A percentile compares a stretch with the other conserved stretches of the same genome.
These are phyloP conservation scores for Quercus lobata DNA, from an alignment of 331 rosid species.

Conservation along the genomic window DNA sequence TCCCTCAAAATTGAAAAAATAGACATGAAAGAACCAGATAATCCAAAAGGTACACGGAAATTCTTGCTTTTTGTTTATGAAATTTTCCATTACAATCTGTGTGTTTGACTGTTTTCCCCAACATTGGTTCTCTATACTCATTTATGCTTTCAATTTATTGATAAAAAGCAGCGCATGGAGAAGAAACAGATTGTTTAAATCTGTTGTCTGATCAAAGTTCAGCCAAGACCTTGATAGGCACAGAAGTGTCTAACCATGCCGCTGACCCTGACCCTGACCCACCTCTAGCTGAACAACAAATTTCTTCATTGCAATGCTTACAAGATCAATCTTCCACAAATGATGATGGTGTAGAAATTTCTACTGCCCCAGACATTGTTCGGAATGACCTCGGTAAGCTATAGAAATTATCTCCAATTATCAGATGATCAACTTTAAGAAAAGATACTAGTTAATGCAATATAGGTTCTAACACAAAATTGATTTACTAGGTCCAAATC, in stretches of 20 bases:
- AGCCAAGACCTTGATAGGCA: conserved; percentile 7
- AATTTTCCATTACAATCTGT: neutral
- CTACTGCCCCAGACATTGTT: conserved; percentile 31
- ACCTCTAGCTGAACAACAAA: conserved; percentile 23
- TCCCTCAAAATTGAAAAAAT: conserved; percentile 14
- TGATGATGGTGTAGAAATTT: conserved; percentile 36
- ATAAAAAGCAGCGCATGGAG: conserved; percentile 11
- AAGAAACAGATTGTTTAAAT: neutral
- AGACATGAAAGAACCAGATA: conserved; percentile 25
- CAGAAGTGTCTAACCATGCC: conserved; percentile 4
- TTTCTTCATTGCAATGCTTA: conserved; percentile 20
- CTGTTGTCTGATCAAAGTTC: neutral
- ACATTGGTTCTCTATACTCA: neutral
- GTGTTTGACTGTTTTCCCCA: neutral
- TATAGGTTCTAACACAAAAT: conserved; percentile 14
- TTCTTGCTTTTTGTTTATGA: conserved; percentile 15
- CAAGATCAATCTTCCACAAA: conserved; percentile 33
- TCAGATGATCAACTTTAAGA: neutral
- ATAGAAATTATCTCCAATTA: neutral
- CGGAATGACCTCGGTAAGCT: conserved; percentile 41
- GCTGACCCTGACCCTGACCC: conserved; percentile 27
- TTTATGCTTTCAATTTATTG: conserved; percentile 13
- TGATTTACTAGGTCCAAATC: conserved; percentile 16
- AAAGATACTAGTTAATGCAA: neutral
- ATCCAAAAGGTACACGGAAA: conserved; percentile 40